phyloP scores from a whole-genome alignment of 208 protist genomes.

The Leishmania aethiopica region DNA sequence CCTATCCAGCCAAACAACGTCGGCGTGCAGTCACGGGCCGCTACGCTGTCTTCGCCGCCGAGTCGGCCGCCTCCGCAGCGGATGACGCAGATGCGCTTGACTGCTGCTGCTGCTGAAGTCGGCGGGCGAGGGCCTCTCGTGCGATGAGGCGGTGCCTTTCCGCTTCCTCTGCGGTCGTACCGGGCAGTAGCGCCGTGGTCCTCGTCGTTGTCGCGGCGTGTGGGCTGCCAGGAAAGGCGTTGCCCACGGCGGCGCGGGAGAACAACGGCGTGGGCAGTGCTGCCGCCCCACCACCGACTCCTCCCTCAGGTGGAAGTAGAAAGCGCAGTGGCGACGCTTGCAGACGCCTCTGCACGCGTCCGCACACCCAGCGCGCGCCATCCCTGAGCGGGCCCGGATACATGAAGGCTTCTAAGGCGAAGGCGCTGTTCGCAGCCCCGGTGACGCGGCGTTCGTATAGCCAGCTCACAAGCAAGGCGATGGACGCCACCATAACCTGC shows the following conservation, averaged over 20 bases:
- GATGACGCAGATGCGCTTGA: not conserved
- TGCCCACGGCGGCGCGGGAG: not conserved
- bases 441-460: slow-evolving; percentile 25
- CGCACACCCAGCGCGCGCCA: slow-evolving; percentile 12
- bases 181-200: slow-evolving; percentile 47
- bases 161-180: slow-evolving; percentile 76
- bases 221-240: not conserved
- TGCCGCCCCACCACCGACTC: slow-evolving; percentile 6
- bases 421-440: slow-evolving; percentile 7
- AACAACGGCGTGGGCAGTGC: slow-evolving; percentile 22
- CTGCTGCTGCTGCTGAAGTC: slow-evolving; percentile 34
- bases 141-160: slow-evolving; percentile 72
- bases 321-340: not conserved
- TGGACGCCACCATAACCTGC: slow-evolving; percentile 2
- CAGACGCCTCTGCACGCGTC: not conserved
- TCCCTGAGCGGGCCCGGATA: slow-evolving; percentile 21
- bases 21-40: not conserved
- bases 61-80: not conserved
- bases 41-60: slow-evolving; percentile 22
- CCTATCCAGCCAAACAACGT: not conserved
- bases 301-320: slow-evolving; percentile 14
- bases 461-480: slow-evolving; percentile 32
- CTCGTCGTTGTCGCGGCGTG: not conserved
- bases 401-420: slow-evolving; percentile 32
- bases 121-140: slow-evolving; percentile 55